Base-by-base conservation (phyloP, 208 protist species). In the Phytomonas sp. region DNA sequence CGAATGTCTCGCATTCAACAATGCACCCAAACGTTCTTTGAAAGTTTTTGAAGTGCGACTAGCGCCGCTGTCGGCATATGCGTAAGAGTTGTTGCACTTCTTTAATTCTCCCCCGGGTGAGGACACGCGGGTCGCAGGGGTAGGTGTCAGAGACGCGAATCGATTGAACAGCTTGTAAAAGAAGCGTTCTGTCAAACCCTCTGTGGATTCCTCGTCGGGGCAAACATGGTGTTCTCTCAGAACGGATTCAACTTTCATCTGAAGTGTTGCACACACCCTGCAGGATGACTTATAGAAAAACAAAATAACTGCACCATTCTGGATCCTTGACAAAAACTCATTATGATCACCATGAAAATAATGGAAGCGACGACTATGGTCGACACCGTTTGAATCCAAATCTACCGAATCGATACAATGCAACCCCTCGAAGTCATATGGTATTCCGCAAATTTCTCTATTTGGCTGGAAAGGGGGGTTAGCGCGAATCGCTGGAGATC, bases 221-320 rank as follows among this genome's bases (percentile, higher is more conserved):
- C 26, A 23, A 56, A 56, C 17, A 56, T 56, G 61, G 62, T 56
- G 67, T 32, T 75, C 74, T 28, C 70, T 65, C 65, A 86, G 70
- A 17, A 68, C 70, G 62, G 69, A 63, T 20, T 77, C 80, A 46
- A 97, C 63, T 60, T 75, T 73, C 3, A 74, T 72, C 0, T 85
- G 74, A 31, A 96, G 81, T 28, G 63, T 69, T 30, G 75, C 65
- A 73, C 89, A 95, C 3, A 86, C 88, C 20, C 66, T 81, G 60
- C 91, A 93, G 46, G 78, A 79, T 13, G 76, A 46, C 28, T 87
- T 89, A 76, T 91, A 91, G 68, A 96, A 95, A 60, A 92, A 92
- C 31, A 95, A 84, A 7, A 96, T 46, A 2, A 78, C 78, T 26
- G 46, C 46, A 56, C 46, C 46, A 26, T 26, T 56, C 46, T 26